Evolutionary conservation across 768 basidiomycete species (phyloP), one percentile per base, ranked within the genome.

Genomic region (Tricholoma hemisulphureum): DNA sequence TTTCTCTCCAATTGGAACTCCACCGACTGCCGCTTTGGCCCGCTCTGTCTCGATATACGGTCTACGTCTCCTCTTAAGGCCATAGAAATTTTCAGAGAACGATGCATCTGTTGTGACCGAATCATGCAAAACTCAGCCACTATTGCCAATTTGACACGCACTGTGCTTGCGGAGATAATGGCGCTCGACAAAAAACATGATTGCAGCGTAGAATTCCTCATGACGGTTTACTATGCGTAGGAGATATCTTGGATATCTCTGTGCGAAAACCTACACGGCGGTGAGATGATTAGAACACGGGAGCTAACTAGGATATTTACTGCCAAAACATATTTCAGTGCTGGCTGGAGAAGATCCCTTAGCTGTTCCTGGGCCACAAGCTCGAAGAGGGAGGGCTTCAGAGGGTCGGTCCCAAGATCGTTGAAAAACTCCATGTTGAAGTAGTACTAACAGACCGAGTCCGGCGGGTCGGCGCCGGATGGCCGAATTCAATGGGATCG

Each of bases 21-120:
- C 84, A 11, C 83, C 86, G 9, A 89, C 85, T 37, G 89, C 91
- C 24, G 82, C 82, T 41, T 76, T 74, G 1, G 87, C 82, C 55
- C 90, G 80, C 39, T 88, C 84, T 2, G 83, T 85, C 60, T 87
- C 82, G 61, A 92, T 84, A 64, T 83, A 82, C 3, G 91, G 88
- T 56, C 81, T 78, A 34, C 90, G 76, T 57, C 93, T 79, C 41
- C 95, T 76, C 68, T 94, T 94, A 48, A 99, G 73, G 0, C 93
- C 93, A 72, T 98, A 98, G 69, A 99, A 98, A 65, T 96, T 91
- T 72, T 98, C 96, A 4, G 96, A 81, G 67, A 98, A 95, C 1
- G 93, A 94, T 20, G 95, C 92, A 72, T 88, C 96, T 97, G 45
- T 21, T 23, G n/a, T 16, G 13, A 21, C 45, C 48, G 24, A 28